Base-by-base conservation (phyloP, 345 rosid genomes). In the Draba incana region DNA sequence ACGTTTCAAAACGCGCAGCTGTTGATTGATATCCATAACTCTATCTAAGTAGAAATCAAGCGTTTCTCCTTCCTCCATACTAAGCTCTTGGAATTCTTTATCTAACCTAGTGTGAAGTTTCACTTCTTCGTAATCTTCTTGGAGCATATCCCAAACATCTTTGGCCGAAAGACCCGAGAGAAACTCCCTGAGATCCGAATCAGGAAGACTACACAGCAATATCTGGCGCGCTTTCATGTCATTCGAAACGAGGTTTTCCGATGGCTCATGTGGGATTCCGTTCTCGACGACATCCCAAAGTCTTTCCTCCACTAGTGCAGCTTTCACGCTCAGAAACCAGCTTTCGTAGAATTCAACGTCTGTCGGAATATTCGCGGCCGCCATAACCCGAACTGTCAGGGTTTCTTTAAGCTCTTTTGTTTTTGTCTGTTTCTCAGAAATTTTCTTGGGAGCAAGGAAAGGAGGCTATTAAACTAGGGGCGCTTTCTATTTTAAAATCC, bases 251-350 rank as follows among this genome's bases (percentile, higher is more conserved):
- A n/a, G n/a, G n/a, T n/a, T n/a, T n/a, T n/a, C n/a, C n/a, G n/a
- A n/a, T n/a, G n/a, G n/a, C n/a, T n/a, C n/a, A n/a, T n/a, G n/a
- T n/a, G n/a, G n/a, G n/a, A n/a, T n/a, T 42, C 75, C 75, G 5
- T 20, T 70, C 0, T 52, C 62, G 0, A 70, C 57, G 0, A 71
- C 63, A 27, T 71, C 57, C 69, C 75, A 62, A 38, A 71, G 57
- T 14, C 49, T 49, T 15, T 35, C 38, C 43, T 35, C 57, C 33
- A 16, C 2, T 2, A 63, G 51, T 38, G 58, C 37, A 0, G 51
- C 9, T 64, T 71, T 71, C 33, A 7, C 6, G 64, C 7, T 25
- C 0, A 2, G 43, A 72, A 70, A 33, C 76, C 57, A 71, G 1
- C 1, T 5, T 27, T 71, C 70, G 1, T 71, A 63, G 33, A 2